Percentiles rank a stretch among this genome's conserved stretches.
Evolutionary conservation across 1,284 basidiomycete species (phyloP).

Genomic region (Irpex rosettiformis): DNA sequence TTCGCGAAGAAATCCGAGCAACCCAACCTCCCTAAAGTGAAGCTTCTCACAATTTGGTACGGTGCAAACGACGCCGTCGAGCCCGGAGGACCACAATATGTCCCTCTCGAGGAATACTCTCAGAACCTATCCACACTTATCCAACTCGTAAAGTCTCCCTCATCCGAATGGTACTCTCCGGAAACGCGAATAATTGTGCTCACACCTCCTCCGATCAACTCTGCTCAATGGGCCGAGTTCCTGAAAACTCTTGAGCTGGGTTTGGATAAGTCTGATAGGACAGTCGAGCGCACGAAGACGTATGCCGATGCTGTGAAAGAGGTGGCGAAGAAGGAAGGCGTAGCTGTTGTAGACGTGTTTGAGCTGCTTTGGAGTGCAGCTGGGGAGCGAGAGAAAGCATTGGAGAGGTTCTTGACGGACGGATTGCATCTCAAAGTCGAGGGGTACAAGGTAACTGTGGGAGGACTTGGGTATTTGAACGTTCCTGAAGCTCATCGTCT

Average conservation of each 20-base stretch:
- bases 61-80: slow-evolving; percentile 83
- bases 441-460: slow-evolving; percentile 62
- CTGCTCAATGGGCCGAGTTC: slow-evolving; percentile 42
- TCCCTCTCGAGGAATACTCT: slow-evolving; percentile 66
- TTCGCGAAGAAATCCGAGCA: slow-evolving; percentile 52
- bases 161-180: slow-evolving; percentile 67
- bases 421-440: slow-evolving; percentile 74
- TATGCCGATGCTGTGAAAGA: slow-evolving; percentile 72
- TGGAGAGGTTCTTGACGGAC: slow-evolving; percentile 55
- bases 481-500: not conserved
- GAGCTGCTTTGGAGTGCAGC: slow-evolving; percentile 61
- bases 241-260: slow-evolving; percentile 40
- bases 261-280: slow-evolving; percentile 47
- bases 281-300: slow-evolving; percentile 54
- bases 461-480: not conserved
- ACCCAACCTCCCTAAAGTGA: slow-evolving; percentile 53
- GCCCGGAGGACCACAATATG: slow-evolving; percentile 47
- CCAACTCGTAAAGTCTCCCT: slow-evolving; percentile 53
- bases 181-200: slow-evolving; percentile 77
- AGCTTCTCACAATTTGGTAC: slow-evolving; percentile 82
- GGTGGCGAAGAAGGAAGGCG: slow-evolving; percentile 48
- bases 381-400: slow-evolving; percentile 48
- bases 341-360: slow-evolving; percentile 73
- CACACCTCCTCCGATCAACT: slow-evolving; percentile 81
- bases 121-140: slow-evolving; percentile 66